Conservation (phyloP, 805 yeast genomes). For the Metschnikowia matae region DNA sequence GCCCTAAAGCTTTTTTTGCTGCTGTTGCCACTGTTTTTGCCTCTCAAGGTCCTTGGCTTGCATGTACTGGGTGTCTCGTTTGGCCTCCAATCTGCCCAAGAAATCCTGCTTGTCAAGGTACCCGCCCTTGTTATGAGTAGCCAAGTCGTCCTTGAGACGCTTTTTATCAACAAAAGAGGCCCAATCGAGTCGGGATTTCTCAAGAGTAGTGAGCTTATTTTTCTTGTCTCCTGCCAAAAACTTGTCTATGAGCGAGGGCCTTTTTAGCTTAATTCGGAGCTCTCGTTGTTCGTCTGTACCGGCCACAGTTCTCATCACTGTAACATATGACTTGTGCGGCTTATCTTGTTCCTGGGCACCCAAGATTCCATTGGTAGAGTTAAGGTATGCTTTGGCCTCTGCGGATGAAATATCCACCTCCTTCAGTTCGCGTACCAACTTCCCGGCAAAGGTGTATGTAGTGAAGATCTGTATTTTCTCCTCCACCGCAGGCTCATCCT, state of each 20-base stretch:
- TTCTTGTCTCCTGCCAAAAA: conserved; percentile 65
- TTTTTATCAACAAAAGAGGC: conserved; percentile 86
- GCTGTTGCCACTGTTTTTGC: conserved; percentile 19
- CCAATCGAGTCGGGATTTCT: conserved; percentile 93
- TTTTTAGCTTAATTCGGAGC: conserved; percentile 56
- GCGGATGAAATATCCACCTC: conserved; percentile 74
- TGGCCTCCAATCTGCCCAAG: conserved; percentile 66
- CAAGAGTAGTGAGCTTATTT: conserved; percentile 78
- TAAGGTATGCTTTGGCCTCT: conserved; percentile 79
- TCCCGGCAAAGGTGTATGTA: conserved; percentile 87
- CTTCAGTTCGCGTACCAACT: conserved; percentile 70
- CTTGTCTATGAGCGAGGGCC: conserved; percentile 73
- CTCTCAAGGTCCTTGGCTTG: conserved; percentile 38
- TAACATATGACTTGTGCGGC: conserved; percentile 26
- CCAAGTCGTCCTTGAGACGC: conserved; percentile 79
- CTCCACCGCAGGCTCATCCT: conserved; percentile 2
- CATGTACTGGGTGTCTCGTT: conserved; percentile 48
- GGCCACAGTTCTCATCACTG: conserved; percentile 30
- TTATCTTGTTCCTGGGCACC: conserved; percentile 8
- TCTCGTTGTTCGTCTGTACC: conserved; percentile 28
- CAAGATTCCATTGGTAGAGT: conserved; percentile 42
- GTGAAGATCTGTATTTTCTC: conserved; percentile 63
- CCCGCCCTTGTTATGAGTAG: conserved; percentile 80
- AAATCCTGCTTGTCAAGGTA: conserved; percentile 90
- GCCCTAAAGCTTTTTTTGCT: conserved; percentile 6